Evolutionary conservation across 2,329 filamentous ascomycete species (phyloP).

Genomic region (Pseudogymnoascus sp.): DNA sequence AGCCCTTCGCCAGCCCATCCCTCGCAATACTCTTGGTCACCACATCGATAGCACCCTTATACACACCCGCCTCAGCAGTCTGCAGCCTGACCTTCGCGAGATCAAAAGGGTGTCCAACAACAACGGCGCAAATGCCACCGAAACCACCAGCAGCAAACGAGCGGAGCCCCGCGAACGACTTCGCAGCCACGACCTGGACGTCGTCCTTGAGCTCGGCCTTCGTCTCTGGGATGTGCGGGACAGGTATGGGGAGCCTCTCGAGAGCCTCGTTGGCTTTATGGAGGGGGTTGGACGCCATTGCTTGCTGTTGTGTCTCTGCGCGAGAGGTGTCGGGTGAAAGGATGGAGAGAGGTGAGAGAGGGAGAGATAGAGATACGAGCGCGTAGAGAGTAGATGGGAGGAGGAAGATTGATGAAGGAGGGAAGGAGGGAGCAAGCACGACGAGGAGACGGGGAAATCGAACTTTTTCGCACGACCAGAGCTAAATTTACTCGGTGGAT

Average conservation of each 20-base stretch:
- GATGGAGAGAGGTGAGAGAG: not conserved
- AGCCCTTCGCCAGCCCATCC: conserved; percentile 69
- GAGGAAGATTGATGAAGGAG: not conserved
- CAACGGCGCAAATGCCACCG: conserved; percentile 84
- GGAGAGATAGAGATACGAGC: not conserved
- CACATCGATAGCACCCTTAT: conserved; percentile 83
- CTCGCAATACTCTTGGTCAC: conserved; percentile 79
- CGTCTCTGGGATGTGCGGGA: conserved; percentile 27
- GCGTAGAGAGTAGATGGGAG: not conserved
- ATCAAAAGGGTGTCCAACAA: conserved; percentile 95
- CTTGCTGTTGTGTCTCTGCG: not conserved
- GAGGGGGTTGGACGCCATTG: not conserved
- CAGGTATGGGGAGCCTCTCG: not conserved
- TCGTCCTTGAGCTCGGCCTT: conserved; percentile 27
- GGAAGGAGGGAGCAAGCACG: not conserved
- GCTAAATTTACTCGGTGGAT: not conserved
- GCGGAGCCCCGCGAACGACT: conserved; percentile 53
- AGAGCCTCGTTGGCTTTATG: conserved; percentile 2
- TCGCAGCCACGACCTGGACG: conserved; percentile 17
- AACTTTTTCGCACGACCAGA: conserved; percentile 3
- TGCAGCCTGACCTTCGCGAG: conserved; percentile 96
- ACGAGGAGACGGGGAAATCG: not conserved
- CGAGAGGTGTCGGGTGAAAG: not conserved
- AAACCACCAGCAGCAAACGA: conserved; percentile 86
- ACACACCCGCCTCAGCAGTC: conserved; percentile 89